Evolutionary conservation across 1,284 basidiomycete genomes (phyloP).

Genomic region (Polyporus tsugae): DNA sequence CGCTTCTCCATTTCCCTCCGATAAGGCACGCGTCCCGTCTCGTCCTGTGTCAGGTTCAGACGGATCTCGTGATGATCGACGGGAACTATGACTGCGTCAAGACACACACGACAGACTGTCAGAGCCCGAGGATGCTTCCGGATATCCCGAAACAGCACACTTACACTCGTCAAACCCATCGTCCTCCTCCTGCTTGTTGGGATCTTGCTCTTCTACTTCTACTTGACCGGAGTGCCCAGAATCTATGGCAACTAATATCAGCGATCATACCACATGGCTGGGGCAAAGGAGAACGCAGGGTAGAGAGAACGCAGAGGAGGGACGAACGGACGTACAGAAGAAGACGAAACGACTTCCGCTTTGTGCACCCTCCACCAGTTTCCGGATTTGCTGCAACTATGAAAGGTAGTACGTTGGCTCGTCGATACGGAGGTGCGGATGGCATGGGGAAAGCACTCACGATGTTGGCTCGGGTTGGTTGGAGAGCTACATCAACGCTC

Average conservation of each 20-base stretch:
- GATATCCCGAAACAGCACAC: slow-evolving; percentile 10
- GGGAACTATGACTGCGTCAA: slow-evolving; percentile 27
- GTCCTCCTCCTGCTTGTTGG: slow-evolving; percentile 24
- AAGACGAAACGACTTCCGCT: slow-evolving; percentile 30
- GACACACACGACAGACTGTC: slow-evolving; percentile 12
- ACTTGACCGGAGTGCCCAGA: slow-evolving; percentile 30
- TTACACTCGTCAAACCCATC: slow-evolving; percentile 46
- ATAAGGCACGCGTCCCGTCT: not conserved
- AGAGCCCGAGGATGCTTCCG: slow-evolving; percentile 17
- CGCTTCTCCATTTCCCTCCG: slow-evolving; percentile 5
- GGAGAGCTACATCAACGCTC: not conserved
- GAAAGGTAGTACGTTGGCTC: not conserved
- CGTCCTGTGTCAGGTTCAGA: slow-evolving; percentile 21
- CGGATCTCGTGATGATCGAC: slow-evolving; percentile 30
- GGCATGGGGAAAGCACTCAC: slow-evolving; percentile 16
- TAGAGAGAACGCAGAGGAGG: not conserved
- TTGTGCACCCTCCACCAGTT: slow-evolving; percentile 17
- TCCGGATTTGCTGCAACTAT: slow-evolving; percentile 21
- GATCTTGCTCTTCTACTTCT: slow-evolving; percentile 4
- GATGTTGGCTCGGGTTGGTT: slow-evolving; percentile 28
- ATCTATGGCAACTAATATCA: slow-evolving; percentile 8
- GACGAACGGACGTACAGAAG: slow-evolving; percentile 26
- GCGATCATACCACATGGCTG: not conserved
- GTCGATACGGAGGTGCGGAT: not conserved
- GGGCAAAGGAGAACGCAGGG: not conserved